phyloP scores from a whole-genome alignment of 2,329 filamentous ascomycete genomes.

The Xylariales sp. region DNA sequence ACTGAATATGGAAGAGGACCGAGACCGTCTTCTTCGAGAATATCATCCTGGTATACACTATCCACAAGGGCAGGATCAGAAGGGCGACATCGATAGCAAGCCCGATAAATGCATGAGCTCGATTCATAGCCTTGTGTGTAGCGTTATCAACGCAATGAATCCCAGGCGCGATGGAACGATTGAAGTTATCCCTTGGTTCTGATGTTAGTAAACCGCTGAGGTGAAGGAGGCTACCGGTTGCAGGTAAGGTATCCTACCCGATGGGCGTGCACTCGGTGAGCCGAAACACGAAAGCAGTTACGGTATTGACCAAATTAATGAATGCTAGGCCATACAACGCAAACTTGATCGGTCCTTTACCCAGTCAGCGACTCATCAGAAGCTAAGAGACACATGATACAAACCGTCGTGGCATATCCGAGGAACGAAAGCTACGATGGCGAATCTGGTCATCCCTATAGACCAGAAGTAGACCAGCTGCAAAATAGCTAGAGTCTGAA shows the following conservation, averaged over 20 bases:
- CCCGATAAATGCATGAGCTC: constrained; percentile 24
- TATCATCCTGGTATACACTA: constrained; percentile 28
- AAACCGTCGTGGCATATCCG: constrained; percentile 26
- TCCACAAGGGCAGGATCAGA: constrained; percentile 28
- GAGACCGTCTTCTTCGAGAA: constrained; percentile 24
- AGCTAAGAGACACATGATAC: constrained; percentile 7
- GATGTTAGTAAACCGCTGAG: too few species aligned
- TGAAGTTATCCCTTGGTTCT: constrained; percentile 14
- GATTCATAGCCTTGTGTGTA: constrained; percentile 24
- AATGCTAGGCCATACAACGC: constrained; percentile 1
- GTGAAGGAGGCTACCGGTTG: too few species aligned
- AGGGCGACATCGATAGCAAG: constrained; percentile 28
- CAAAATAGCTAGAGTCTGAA: constrained; percentile 10
- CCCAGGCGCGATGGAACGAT: constrained; percentile 14
- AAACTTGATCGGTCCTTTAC: not conserved
- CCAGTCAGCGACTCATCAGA: too few species aligned
- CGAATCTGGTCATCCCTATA: constrained; percentile 23
- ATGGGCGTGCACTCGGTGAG: not conserved
- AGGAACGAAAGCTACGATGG: constrained; percentile 26
- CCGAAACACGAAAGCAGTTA: not conserved
- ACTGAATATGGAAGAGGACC: constrained; percentile 28
- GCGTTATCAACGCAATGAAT: constrained; percentile 20
- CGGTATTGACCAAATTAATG: not conserved
- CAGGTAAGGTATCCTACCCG: not conserved
- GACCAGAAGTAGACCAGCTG: constrained; percentile 21